Evolutionary conservation across 208 protist genomes (phyloP).

Genomic region (Acanthamoeba culbertsoni): DNA sequence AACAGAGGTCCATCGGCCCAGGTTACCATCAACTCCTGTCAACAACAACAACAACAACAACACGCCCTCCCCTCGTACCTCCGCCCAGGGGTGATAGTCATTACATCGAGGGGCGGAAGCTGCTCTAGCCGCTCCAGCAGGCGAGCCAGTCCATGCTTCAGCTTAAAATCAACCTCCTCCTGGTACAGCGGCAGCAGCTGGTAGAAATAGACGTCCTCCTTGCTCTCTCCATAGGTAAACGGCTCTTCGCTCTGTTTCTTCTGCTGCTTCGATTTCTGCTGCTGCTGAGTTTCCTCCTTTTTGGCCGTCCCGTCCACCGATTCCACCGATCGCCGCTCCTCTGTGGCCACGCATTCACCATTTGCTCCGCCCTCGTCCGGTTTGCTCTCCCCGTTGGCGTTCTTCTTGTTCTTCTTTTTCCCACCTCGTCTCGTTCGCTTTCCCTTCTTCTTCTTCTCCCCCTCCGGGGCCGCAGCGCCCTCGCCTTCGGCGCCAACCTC

Average conservation of each 20-base stretch:
- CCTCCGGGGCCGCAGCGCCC: not conserved
- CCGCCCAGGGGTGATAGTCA: constrained; percentile 27
- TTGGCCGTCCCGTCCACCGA: not conserved
- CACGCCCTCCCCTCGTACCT: not conserved
- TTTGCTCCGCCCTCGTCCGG: not conserved
- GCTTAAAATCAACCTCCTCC: constrained; percentile 52
- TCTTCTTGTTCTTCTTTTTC: constrained; percentile 44
- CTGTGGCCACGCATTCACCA: not conserved
- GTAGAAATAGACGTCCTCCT: constrained; percentile 55
- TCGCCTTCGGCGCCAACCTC: not conserved
- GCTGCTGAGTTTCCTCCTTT: not conserved
- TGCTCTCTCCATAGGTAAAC: not conserved
- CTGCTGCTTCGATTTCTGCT: not conserved
- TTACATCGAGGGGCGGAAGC: not conserved
- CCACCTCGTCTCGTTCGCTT: not conserved
- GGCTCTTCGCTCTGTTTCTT: constrained; percentile 15
- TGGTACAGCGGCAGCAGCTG: constrained; percentile 54
- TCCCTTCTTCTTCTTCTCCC: not conserved
- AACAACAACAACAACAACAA: not conserved
- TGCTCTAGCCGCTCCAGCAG: constrained; percentile 36
- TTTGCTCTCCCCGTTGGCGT: not conserved
- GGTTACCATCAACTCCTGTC: not conserved
- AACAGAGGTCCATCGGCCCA: not conserved
- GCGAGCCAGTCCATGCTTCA: not conserved
- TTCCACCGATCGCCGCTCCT: not conserved